These are phyloP conservation scores for Verticillium albo-atrum DNA, from an alignment of 2,329 filamentous ascomycete genomes.

Conservation along the genomic window DNA sequence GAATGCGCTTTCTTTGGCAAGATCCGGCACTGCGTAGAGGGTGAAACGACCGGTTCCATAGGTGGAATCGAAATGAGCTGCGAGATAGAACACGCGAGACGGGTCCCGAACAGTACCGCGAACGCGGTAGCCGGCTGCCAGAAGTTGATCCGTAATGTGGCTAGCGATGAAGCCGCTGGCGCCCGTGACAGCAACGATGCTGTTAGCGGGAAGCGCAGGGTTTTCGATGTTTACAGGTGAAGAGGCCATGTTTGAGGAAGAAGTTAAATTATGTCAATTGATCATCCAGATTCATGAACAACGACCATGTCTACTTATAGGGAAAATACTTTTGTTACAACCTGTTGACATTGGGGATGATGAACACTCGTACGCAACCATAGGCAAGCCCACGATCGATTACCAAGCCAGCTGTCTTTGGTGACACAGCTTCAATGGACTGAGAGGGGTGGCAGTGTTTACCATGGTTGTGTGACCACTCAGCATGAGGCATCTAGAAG, in stretches of 20 bases:
- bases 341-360: no score
- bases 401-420: no score
- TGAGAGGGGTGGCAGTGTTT: no score
- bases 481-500: no score
- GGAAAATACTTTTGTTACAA: no score
- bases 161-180: conserved; percentile 37
- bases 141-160: conserved; percentile 29
- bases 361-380: no score
- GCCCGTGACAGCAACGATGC: conserved; percentile 31
- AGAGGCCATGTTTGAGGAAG: neutral
- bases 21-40: conserved; percentile 29
- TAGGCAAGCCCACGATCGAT: no score
- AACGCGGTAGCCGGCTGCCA: conserved; percentile 29
- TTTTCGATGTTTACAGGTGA: neutral
- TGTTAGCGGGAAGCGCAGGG: neutral
- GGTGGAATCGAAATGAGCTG: conserved; percentile 10
- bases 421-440: no score
- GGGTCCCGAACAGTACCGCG: conserved; percentile 30
- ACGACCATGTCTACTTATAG: no score
- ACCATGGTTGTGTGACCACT: no score
- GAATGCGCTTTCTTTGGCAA: conserved; percentile 30
- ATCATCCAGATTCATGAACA: no score
- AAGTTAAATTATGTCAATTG: no score
- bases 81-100: conserved; percentile 4
- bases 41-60: conserved; percentile 26